Percentiles rank a stretch among this genome's conserved stretches.
Evolutionary conservation across 2,329 filamentous ascomycete genomes (phyloP).

Genomic region (Colletotrichum plurivorum): DNA sequence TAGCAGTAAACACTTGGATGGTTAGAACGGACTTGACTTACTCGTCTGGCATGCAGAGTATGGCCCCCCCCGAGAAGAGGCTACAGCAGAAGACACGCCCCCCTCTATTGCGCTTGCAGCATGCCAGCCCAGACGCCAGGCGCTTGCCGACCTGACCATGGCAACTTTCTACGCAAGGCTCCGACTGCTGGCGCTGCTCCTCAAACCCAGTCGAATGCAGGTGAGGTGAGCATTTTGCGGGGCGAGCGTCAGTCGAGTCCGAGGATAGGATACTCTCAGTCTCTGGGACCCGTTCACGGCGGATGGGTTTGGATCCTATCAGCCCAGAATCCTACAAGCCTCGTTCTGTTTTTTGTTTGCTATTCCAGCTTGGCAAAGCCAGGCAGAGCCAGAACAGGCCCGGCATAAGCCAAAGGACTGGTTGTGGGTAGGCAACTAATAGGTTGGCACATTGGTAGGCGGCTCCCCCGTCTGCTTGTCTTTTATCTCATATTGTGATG

Average conservation of each 20-base stretch:
- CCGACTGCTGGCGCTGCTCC: background rate
- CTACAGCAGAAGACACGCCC: background rate
- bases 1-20: no score
- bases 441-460: background rate
- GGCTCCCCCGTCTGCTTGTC: no score
- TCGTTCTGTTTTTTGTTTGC: background rate
- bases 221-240: slow-evolving; percentile 2
- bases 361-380: background rate
- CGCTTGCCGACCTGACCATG: background rate
- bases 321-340: slow-evolving; percentile 11
- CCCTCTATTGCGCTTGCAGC: background rate
- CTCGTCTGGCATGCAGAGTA: slow-evolving; percentile 12
- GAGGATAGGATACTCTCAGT: background rate
- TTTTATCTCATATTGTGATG: no score
- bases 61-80: background rate
- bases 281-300: slow-evolving; percentile 4
- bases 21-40: slow-evolving; percentile 5
- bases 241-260: slow-evolving; percentile 11
- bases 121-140: background rate
- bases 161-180: slow-evolving; percentile 6
- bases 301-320: slow-evolving; percentile 32
- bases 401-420: no score
- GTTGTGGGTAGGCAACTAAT: no score
- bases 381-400: background rate
- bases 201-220: slow-evolving; percentile 15